These are phyloP conservation scores for Chrysanthemum lavandulifolium DNA, from an alignment of 129 eudicot species.

Conservation along the genomic window DNA sequence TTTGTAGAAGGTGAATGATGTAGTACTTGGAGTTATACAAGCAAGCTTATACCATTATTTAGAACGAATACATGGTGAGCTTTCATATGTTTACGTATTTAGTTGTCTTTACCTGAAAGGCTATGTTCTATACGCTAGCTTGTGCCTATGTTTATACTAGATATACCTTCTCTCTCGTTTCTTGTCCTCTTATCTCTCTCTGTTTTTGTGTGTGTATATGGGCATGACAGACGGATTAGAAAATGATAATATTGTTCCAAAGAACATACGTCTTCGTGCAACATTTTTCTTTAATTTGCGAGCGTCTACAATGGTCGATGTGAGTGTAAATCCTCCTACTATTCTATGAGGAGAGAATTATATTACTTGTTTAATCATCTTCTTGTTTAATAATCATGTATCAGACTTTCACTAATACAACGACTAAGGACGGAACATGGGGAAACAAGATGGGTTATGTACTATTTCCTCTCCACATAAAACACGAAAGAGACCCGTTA, in stretches of 20 bases:
- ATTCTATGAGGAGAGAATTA: too few species aligned
- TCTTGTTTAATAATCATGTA: too few species aligned
- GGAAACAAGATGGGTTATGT: slow-evolving; percentile 36
- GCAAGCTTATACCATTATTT: slow-evolving; percentile 35
- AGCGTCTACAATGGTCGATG: slow-evolving; percentile 22
- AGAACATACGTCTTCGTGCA: slow-evolving; percentile 31
- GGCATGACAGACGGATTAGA: background rate
- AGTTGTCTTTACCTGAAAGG: too few species aligned
- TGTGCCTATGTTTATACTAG: too few species aligned
- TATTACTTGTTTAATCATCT: too few species aligned
- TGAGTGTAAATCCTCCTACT: slow-evolving; percentile 17
- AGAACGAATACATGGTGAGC: slow-evolving; percentile 26
- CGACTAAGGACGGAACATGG: slow-evolving; percentile 19
- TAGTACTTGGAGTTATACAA: slow-evolving; percentile 36
- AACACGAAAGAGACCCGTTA: slow-evolving; percentile 17
- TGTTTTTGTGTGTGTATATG: background rate
- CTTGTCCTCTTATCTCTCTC: too few species aligned
- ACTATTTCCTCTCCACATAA: slow-evolving; percentile 27
- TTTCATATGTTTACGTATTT: background rate
- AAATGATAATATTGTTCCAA: background rate
- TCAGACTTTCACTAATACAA: slow-evolving; percentile 9
- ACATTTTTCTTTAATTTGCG: slow-evolving; percentile 32
- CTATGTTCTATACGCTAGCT: too few species aligned
- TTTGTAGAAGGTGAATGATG: slow-evolving; percentile 39
- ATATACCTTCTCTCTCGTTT: too few species aligned